Evolutionary conservation across 768 basidiomycete genomes (phyloP).

Genomic region (Boletus subparvulus): DNA sequence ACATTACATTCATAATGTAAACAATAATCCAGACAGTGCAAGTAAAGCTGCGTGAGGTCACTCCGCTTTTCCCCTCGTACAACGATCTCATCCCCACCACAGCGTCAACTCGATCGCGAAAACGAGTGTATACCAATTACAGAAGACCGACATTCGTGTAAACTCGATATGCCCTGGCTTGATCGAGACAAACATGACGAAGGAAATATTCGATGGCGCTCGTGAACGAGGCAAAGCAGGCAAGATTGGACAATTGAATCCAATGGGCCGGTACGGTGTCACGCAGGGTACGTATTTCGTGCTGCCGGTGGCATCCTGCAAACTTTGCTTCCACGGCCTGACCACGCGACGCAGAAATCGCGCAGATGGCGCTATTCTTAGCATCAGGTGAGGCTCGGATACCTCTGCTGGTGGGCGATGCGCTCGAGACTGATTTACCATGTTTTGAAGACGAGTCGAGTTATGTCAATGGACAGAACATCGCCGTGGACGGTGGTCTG

Average conservation of each 20-base stretch:
- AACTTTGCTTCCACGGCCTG: slow-evolving; percentile 16
- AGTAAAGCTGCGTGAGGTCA: slow-evolving; percentile 84
- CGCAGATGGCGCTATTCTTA: slow-evolving; percentile 79
- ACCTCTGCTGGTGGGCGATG: background rate
- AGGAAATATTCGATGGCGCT: slow-evolving; percentile 71
- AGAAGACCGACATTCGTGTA: slow-evolving; percentile 81
- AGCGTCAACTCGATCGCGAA: slow-evolving; percentile 90
- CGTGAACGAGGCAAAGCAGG: slow-evolving; percentile 66
- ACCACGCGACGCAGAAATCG: slow-evolving; percentile 62
- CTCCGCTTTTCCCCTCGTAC: background rate
- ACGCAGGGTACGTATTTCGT: slow-evolving; percentile 56
- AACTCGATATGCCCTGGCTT: slow-evolving; percentile 90
- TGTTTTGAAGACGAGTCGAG: slow-evolving; percentile 71
- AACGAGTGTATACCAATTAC: slow-evolving; percentile 76
- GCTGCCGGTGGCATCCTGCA: background rate
- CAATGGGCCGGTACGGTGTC: slow-evolving; percentile 79
- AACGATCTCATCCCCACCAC: slow-evolving; percentile 7
- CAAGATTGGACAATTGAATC: slow-evolving; percentile 81
- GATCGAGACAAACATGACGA: slow-evolving; percentile 93
- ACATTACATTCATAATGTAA: slow-evolving; percentile 1
- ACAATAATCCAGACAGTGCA: slow-evolving; percentile 66
- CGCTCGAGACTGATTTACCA: slow-evolving; percentile 7
- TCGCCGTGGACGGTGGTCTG: slow-evolving; percentile 85
- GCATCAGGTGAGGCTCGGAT: slow-evolving; percentile 65
- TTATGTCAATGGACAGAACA: slow-evolving; percentile 88